A percentile compares a stretch with the other conserved stretches of the same genome.
These are phyloP conservation scores for Sporothrix euskadiensis DNA, from an alignment of 2,329 filamentous ascomycete species.

Conservation along the genomic window DNA sequence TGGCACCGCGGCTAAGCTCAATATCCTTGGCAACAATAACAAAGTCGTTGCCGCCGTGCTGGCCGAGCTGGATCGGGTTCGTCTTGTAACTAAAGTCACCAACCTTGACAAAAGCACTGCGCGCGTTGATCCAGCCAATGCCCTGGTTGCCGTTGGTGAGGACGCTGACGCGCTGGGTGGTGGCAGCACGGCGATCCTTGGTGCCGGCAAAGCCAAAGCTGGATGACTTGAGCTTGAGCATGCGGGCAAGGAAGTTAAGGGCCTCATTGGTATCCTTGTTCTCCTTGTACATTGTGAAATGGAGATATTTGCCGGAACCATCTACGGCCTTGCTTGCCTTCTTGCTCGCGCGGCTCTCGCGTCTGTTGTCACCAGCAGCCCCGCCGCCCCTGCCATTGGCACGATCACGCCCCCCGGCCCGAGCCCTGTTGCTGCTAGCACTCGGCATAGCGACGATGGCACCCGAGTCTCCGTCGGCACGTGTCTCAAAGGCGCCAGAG, in stretches of 20 bases:
- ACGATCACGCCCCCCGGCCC: conserved; percentile 33
- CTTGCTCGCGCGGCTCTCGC: conserved; percentile 12
- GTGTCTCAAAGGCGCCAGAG: conserved; percentile 72
- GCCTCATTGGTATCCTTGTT: conserved; percentile 97
- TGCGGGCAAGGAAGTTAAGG: conserved; percentile 71
- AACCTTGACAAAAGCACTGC: conserved; percentile 63
- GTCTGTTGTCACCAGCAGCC: conserved; percentile 32
- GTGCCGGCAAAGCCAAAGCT: conserved; percentile 78
- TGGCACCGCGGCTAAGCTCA: conserved; percentile 53
- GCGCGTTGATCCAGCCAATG: conserved; percentile 64
- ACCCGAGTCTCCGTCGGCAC: conserved; percentile 54
- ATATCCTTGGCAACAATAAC: conserved; percentile 88
- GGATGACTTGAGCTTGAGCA: conserved; percentile 72
- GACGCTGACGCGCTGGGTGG: conserved; percentile 76
- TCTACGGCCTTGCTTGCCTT: conserved; percentile 24
- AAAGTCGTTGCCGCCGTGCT: conserved; percentile 88
- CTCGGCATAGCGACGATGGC: conserved; percentile 60
- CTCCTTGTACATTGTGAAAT: conserved; percentile 93
- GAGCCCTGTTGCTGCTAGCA: conserved; percentile 23
- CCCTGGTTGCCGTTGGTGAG: conserved; percentile 54
- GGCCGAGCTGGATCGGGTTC: conserved; percentile 74
- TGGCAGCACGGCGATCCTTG: conserved; percentile 86
- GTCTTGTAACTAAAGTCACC: conserved; percentile 80
- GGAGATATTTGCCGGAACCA: conserved; percentile 61
- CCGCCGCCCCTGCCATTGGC: conserved; percentile 25